Base-by-base conservation (phyloP, 371 early-diverging fungal species). In the Smittium culicis region DNA sequence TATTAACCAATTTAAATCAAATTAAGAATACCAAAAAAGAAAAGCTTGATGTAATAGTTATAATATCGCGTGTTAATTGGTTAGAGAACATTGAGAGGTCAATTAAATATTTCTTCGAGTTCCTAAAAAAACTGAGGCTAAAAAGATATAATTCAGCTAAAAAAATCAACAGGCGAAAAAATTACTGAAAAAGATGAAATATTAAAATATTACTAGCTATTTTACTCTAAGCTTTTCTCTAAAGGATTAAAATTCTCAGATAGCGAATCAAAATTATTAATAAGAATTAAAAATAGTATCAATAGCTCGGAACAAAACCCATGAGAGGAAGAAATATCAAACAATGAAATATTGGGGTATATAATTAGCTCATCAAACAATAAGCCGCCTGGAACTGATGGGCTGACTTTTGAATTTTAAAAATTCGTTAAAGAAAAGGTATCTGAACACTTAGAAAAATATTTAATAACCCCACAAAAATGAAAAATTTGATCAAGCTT, bases 91-190 rank as follows among this genome's bases (percentile, higher is more conserved):
- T 24, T 24, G 63, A 63, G 32, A 63, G n/a, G n/a, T 63, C 63
- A 24, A 63, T 30, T n/a, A 63, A 63, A 63, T 31, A 63, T 31
- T 31, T 63, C 63, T 63, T 31, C 34, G n/a, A 11, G n/a, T 5
- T n/a, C 17, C 63, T 63, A 2, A 63, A 63, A 63, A 2, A 20
- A 11, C 20, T 11, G n/a, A 35, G 32, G n/a, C n/a, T n/a, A n/a
- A n/a, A 63, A 63, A 63, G 35, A 32, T 5, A 63, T 63, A n/a
- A n/a, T 2, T 2, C 14, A n/a, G 33, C 8, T 63, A 63, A n/a
- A 34, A 35, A 32, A 63, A n/a, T 31, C 20, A 32, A n/a, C 20
- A 31, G 33, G 63, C 2, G 11, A 63, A 5, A n/a, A 2, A 32
- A n/a, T 30, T 8, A 33, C n/a, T 5, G 5, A 32, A 30, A 34